Percentiles rank a stretch among this genome's conserved stretches.
These are phyloP conservation scores for Fusarium paranaense DNA, from an alignment of 2,329 filamentous ascomycete genomes.

Conservation along the genomic window DNA sequence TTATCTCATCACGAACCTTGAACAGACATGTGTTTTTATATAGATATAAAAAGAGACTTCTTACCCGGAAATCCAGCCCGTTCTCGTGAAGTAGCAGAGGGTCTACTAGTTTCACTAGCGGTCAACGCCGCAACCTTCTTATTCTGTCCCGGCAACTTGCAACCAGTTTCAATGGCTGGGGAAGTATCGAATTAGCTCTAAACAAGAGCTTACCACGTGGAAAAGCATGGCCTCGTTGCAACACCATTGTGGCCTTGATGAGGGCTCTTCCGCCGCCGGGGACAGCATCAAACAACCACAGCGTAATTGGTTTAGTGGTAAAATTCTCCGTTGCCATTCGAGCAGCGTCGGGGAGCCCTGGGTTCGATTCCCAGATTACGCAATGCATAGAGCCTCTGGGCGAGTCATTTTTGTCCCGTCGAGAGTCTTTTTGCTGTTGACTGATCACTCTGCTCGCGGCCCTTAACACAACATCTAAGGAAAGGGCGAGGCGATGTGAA, in stretches of 20 bases:
- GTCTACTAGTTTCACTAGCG: not conserved
- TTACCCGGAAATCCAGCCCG: not conserved
- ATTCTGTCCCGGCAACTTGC: not conserved
- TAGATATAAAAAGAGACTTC: not conserved
- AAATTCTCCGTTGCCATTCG: constrained; percentile 17
- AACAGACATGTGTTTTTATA: not conserved
- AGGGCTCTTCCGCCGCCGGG: not conserved
- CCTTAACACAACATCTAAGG: not conserved
- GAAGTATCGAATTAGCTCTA: not conserved
- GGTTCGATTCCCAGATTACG: constrained; percentile 16
- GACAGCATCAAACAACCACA: not conserved
- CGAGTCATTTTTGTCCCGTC: not conserved
- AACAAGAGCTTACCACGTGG: not conserved
- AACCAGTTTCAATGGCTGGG: not conserved
- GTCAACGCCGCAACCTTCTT: not conserved
- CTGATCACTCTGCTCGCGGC: not conserved
- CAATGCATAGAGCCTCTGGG: not conserved
- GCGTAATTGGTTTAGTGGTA: constrained; percentile 19
- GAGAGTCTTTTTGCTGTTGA: not conserved
- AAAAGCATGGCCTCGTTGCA: not conserved
- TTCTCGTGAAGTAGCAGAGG: not conserved
- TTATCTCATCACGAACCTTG: not conserved
- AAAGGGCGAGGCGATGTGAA: not conserved
- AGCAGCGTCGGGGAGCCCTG: constrained; percentile 11
- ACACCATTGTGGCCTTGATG: not conserved